Conservation (phyloP, 1,139 yeast species). For the Sugiyamaella neomexicana region DNA sequence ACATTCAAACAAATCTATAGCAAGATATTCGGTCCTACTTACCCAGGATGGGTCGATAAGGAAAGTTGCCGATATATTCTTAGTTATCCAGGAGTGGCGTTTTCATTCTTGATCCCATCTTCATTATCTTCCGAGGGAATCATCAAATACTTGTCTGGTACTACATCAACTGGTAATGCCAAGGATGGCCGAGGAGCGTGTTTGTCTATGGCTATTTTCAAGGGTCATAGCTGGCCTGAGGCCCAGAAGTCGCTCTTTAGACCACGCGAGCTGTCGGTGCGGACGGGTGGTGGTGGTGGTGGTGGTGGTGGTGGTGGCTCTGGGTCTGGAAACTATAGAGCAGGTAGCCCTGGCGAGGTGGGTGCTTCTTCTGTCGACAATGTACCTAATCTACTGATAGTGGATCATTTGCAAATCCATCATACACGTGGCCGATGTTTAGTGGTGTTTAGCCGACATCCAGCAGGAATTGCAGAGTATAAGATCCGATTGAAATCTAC, state of each 20-base stretch:
- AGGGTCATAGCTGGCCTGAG: constrained; percentile 37
- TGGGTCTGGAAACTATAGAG: neutral
- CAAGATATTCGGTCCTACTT: constrained; percentile 40
- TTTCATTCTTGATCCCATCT: constrained; percentile 30
- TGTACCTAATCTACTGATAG: neutral
- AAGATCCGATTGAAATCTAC: constrained; percentile 21
- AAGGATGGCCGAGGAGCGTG: constrained; percentile 30
- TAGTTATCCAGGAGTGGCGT: constrained; percentile 40
- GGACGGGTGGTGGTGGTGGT: neutral
- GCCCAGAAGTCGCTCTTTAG: constrained; percentile 22
- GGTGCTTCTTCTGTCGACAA: neutral
- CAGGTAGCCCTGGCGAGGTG: constrained; percentile 1
- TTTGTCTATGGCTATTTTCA: constrained; percentile 34
- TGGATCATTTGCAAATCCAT: constrained; percentile 22
- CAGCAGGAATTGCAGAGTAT: constrained; percentile 20
- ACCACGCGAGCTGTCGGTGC: neutral
- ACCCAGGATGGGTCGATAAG: constrained; percentile 33
- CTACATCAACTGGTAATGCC: constrained; percentile 14
- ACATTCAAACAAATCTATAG: constrained; percentile 35
- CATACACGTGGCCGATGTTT: constrained; percentile 20
- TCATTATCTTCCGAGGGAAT: constrained; percentile 20
- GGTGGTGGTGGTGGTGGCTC: too few species aligned
- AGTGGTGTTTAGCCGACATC: constrained; percentile 27
- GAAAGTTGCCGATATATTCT: constrained; percentile 28
- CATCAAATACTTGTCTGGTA: constrained; percentile 22